These are phyloP conservation scores for Candida pini DNA, from an alignment of 805 yeast genomes.

Conservation along the genomic window DNA sequence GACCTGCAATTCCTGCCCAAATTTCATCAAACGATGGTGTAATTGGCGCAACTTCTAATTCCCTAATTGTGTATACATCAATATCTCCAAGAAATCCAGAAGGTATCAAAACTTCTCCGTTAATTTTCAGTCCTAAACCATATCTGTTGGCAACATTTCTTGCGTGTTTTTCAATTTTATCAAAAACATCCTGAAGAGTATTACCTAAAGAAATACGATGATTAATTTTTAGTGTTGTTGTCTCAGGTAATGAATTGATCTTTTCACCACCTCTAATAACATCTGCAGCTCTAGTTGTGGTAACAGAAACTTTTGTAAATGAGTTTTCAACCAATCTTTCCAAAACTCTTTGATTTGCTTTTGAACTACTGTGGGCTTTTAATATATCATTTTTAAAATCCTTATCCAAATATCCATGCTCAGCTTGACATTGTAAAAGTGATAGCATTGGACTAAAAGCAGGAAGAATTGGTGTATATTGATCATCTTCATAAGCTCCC, in stretches of 20 bases:
- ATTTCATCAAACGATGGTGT: conserved; percentile 39
- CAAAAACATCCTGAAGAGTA: conserved; percentile 28
- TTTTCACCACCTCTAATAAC: conserved; percentile 44
- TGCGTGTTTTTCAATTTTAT: conserved; percentile 30
- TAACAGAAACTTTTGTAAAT: conserved; percentile 32
- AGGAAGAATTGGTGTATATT: conserved; percentile 33
- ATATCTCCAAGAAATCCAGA: conserved; percentile 18
- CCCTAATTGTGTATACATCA: conserved; percentile 6
- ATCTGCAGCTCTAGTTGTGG: conserved; percentile 46
- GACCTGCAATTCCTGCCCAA: conserved; percentile 40
- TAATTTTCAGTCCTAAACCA: conserved; percentile 29
- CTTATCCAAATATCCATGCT: conserved; percentile 33
- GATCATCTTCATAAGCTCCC: conserved; percentile 32
- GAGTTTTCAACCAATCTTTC: conserved; percentile 27
- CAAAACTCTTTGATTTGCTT: conserved; percentile 34
- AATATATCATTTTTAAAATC: conserved; percentile 26
- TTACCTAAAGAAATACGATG: conserved; percentile 43
- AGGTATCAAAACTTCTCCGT: conserved; percentile 24
- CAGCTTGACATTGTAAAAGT: conserved; percentile 58
- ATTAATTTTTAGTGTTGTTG: conserved; percentile 37
- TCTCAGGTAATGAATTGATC: conserved; percentile 46
- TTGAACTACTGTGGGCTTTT: conserved; percentile 30
- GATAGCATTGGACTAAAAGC: conserved; percentile 39
- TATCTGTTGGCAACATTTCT: conserved; percentile 31
- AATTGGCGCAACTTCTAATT: conserved; percentile 45